Percentiles rank a stretch among this genome's conserved stretches.
These are phyloP conservation scores for Cucumis cinereus DNA, from an alignment of 306 rosid species.

Conservation along the genomic window DNA sequence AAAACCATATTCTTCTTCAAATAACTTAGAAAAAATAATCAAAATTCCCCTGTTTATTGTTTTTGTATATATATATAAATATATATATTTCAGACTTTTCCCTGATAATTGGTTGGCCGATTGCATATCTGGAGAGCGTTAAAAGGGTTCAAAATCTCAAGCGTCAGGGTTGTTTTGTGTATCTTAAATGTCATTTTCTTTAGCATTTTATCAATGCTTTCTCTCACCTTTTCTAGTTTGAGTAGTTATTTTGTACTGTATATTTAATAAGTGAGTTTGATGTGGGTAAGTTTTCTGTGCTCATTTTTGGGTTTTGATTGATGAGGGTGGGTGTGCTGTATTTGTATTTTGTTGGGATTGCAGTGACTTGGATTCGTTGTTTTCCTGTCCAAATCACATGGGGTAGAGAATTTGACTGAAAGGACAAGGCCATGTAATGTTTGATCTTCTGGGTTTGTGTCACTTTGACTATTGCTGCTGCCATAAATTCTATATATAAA, in stretches of 20 bases:
- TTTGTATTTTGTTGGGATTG: constrained; percentile 35
- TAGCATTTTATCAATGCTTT: not conserved
- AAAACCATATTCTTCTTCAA: constrained; percentile 15
- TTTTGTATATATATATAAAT: no score
- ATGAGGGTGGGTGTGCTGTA: constrained; percentile 13
- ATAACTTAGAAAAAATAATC: not conserved
- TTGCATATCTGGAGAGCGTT: not conserved
- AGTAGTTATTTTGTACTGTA: not conserved
- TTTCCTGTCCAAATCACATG: constrained; percentile 58
- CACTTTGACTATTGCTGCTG: constrained; percentile 29
- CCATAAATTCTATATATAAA: constrained; percentile 24
- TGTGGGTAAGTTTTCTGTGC: constrained; percentile 1
- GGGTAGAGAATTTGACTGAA: constrained; percentile 66
- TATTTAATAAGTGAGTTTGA: not conserved
- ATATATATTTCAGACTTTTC: not conserved
- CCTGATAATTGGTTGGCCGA: not conserved
- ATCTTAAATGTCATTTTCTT: not conserved
- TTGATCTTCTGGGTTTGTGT: constrained; percentile 50
- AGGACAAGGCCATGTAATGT: constrained; percentile 43
- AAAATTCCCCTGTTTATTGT: constrained; percentile 10
- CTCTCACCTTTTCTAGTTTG: not conserved
- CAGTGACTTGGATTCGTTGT: constrained; percentile 25
- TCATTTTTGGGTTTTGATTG: not conserved
- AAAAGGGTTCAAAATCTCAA: not conserved
- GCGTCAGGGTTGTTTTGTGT: not conserved